These are phyloP conservation scores for Phytophthora parvispora DNA, from an alignment of 352 stramenopile species.

Conservation along the genomic window DNA sequence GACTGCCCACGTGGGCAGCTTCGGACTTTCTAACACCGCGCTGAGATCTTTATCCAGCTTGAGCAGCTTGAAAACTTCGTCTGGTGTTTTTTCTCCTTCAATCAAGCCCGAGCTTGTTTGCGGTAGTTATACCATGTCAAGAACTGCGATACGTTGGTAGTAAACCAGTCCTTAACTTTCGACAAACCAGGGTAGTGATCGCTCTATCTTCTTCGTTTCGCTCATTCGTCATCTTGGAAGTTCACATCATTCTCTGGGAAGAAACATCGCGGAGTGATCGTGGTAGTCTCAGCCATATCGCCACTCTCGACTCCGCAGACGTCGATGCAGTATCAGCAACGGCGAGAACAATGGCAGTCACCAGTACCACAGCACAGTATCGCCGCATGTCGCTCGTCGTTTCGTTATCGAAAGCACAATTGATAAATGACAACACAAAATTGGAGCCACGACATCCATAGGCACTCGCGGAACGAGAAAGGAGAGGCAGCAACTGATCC, in stretches of 20 bases:
- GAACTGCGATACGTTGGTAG: not conserved
- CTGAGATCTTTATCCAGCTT: conserved; percentile 2
- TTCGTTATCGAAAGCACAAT: too few species aligned
- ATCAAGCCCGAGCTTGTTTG: not conserved
- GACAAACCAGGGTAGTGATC: not conserved
- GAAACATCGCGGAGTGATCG: not conserved
- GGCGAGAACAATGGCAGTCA: not conserved
- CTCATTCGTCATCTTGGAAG: not conserved
- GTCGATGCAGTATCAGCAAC: not conserved
- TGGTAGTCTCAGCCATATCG: not conserved
- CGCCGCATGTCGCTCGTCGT: not conserved
- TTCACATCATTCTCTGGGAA: not conserved
- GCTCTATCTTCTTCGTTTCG: not conserved
- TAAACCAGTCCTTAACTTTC: conserved; percentile 7
- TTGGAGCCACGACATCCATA: too few species aligned
- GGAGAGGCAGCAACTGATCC: not conserved
- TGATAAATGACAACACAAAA: not conserved
- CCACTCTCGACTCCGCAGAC: not conserved
- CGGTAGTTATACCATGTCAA: conserved; percentile 1
- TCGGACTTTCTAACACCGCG: not conserved
- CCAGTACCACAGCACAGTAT: not conserved
- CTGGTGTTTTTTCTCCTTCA: conserved; percentile 6
- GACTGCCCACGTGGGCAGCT: conserved; percentile 1
- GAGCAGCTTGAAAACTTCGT: conserved; percentile 13
- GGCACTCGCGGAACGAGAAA: not conserved